Conservation (phyloP, 805 yeast genomes). For the Metschnikowia lochheadii region DNA sequence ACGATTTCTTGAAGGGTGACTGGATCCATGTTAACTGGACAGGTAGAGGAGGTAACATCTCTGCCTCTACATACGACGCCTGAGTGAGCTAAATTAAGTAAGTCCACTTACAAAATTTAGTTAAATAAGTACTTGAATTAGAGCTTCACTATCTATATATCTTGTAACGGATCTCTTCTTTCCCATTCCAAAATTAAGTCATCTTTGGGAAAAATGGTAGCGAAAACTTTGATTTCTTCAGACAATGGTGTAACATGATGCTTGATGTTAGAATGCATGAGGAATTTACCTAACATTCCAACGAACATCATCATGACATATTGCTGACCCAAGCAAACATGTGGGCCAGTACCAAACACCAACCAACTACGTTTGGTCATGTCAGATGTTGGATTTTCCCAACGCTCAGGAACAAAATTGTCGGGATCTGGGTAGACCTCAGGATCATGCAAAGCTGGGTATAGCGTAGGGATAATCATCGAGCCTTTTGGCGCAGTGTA, state of each 20-base stretch:
- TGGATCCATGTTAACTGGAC: conserved; percentile 99
- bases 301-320: conserved; percentile 90
- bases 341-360: conserved; percentile 96
- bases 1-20: conserved; percentile 71
- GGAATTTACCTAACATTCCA: conserved; percentile 86
- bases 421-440: conserved; percentile 95
- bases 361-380: conserved; percentile 87
- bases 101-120: neutral
- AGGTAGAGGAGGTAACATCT: conserved; percentile 96
- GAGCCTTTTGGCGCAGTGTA: conserved; percentile 96
- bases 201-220: conserved; percentile 97
- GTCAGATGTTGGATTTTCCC: conserved; percentile 80
- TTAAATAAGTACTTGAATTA: neutral
- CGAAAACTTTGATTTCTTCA: conserved; percentile 93
- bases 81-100: conserved; percentile 28
- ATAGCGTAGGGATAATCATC: conserved; percentile 93
- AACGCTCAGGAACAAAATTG: conserved; percentile 91
- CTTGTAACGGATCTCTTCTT: conserved; percentile 51
- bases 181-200: conserved; percentile 79
- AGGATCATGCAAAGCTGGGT: conserved; percentile 96
- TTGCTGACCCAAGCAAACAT: conserved; percentile 90
- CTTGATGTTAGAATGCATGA: conserved; percentile 71
- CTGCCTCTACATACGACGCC: conserved; percentile 93
- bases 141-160: neutral
- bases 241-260: conserved; percentile 81